Percentiles rank a stretch among this genome's conserved stretches.
These are phyloP conservation scores for Wickerhamomyces sp. DNA, from an alignment of 1,139 yeast species.

Conservation along the genomic window DNA sequence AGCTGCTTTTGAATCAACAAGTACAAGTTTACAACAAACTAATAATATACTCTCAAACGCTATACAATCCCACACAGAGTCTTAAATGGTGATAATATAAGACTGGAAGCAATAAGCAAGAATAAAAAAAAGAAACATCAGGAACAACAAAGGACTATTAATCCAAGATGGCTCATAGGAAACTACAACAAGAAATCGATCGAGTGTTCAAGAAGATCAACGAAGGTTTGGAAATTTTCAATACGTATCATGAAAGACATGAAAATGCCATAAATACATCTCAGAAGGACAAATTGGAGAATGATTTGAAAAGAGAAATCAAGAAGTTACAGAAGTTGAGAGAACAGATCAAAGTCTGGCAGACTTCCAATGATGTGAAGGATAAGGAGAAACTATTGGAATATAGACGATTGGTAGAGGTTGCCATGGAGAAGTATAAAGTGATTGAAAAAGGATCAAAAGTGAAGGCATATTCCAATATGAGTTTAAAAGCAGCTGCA, in stretches of 20 bases:
- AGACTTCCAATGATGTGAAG: conserved; percentile 64
- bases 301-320: conserved; percentile 68
- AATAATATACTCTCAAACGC: neutral
- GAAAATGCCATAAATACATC: conserved; percentile 56
- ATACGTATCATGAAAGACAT: conserved; percentile 65
- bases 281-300: conserved; percentile 69
- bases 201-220: conserved; percentile 72
- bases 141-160: neutral
- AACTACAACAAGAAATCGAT: conserved; percentile 72
- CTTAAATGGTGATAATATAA: conserved; percentile 7
- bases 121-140: neutral
- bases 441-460: conserved; percentile 72
- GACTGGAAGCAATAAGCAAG: neutral
- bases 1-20: neutral
- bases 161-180: conserved; percentile 57
- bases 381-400: conserved; percentile 61
- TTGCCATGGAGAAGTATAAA: conserved; percentile 79
- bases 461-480: conserved; percentile 70
- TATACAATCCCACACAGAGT: neutral
- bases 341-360: conserved; percentile 78
- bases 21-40: neutral
- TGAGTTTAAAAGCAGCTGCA: conserved; percentile 44
- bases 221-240: conserved; percentile 68
- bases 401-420: conserved; percentile 61
- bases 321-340: conserved; percentile 68